A percentile compares a stretch with the other conserved stretches of the same genome.
Conservation (phyloP, 345 rosid species). For the Fremontodendron californicum region DNA sequence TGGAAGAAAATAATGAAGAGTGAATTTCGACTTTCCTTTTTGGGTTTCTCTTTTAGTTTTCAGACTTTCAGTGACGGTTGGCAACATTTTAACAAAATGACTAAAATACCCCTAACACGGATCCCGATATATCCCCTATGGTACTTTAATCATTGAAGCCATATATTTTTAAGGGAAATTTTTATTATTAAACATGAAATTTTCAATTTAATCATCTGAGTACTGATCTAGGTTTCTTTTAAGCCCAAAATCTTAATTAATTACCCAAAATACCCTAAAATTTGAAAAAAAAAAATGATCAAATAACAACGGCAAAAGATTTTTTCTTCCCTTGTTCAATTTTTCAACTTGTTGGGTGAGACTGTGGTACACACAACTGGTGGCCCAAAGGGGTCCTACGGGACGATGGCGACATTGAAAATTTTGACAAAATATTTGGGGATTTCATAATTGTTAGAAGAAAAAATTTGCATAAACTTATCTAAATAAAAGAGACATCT, state of each 20-base stretch:
- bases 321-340: background rate
- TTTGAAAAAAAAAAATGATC: background rate
- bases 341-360: slow-evolving; percentile 21
- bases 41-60: slow-evolving; percentile 3
- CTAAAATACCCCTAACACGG: slow-evolving; percentile 2
- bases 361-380: slow-evolving; percentile 15
- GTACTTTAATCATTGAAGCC: slow-evolving; percentile 45
- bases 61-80: slow-evolving; percentile 26
- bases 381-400: slow-evolving; percentile 21
- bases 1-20: background rate
- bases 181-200: background rate
- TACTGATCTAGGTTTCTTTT: background rate
- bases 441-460: slow-evolving; percentile 20
- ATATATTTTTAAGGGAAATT: background rate
- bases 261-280: background rate
- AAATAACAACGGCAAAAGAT: background rate
- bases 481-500: background rate
- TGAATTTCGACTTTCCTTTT: slow-evolving; percentile 21
- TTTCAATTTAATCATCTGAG: background rate
- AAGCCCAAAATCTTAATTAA: background rate
- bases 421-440: slow-evolving; percentile 18
- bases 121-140: background rate
- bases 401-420: slow-evolving; percentile 26
- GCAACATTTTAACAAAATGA: background rate
- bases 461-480: background rate